Base-by-base conservation (phyloP, 106 monocot species). In the Apostasia shenzhenica region DNA sequence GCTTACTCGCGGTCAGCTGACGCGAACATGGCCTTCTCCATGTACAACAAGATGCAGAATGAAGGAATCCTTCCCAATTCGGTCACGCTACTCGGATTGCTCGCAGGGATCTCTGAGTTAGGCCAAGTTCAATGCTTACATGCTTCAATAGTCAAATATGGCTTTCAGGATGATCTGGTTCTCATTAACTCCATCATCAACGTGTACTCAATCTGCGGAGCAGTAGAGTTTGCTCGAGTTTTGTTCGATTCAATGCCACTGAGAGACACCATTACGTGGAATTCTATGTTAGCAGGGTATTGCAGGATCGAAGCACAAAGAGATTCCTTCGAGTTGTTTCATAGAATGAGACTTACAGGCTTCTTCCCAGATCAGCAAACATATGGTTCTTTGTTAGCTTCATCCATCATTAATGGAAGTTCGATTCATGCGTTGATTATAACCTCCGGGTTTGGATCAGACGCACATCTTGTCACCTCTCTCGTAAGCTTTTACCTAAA, bases 191-290 rank as follows among this genome's bases (percentile, higher is more conserved):
- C 84, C 6, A 59, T 87, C 77, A 8, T 85, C 41, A 82, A 78
- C 51, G 70, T 78, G 10, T 91, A 84, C 50, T 66, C 63, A 2
- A 82, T 40, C 42, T 77, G 69, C 40, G 72, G 77, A 7, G 54
- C 66, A 44, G 66, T 69, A 0, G 71, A 76, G 2, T 14, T 72
- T 12, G 79, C 84, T 49, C 57, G 80, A 14, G n/a, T 14, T 8
- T 47, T 91, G 75, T 91, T 91, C 53, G 82, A 91, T 49, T 53
- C 43, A 59, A 91, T 87, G 87, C 52, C 47, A 57, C n/a, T 13
- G 4, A 76, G 43, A 41, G 87, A 91, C 58, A 41, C 64, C 1
- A 69, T 91, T 54, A 84, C 91, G 3, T 91, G 87, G 91, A 91
- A 91, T 65, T 85, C 80, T 1, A 71, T 91, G 70, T 70, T 91